These are phyloP conservation scores for Penicillium decumbens DNA, from an alignment of 2,329 filamentous ascomycete species.

Conservation along the genomic window DNA sequence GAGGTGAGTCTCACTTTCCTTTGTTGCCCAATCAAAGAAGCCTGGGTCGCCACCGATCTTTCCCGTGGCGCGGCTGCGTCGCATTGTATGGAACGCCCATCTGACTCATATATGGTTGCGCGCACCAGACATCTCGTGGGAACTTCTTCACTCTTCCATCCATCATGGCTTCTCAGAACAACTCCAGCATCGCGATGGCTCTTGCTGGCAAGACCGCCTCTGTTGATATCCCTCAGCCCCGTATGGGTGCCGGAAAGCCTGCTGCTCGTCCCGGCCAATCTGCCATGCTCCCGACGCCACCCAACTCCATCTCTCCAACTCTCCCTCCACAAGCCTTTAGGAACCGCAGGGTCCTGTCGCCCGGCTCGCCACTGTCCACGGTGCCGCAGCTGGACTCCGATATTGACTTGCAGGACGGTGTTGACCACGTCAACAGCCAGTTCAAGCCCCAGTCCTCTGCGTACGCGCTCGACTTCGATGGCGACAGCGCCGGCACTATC, in stretches of 20 bases:
- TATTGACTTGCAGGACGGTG: constrained; percentile 72
- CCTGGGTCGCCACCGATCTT: constrained; percentile 13
- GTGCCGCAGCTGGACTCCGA: constrained; percentile 69
- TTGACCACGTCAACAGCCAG: constrained; percentile 49
- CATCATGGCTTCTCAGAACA: constrained; percentile 44
- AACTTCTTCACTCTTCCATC: constrained; percentile 23
- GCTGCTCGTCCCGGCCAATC: constrained; percentile 33
- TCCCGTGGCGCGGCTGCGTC: constrained; percentile 12
- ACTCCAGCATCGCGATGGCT: constrained; percentile 48
- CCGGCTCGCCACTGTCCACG: constrained; percentile 42
- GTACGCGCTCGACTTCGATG: constrained; percentile 40
- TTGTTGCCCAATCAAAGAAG: neutral
- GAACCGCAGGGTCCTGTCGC: constrained; percentile 49
- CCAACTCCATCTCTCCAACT: constrained; percentile 88
- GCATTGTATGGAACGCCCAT: constrained; percentile 14
- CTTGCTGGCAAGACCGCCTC: constrained; percentile 49
- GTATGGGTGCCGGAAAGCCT: constrained; percentile 29
- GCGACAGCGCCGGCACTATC: constrained; percentile 74
- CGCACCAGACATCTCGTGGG: constrained; percentile 7
- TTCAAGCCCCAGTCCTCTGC: constrained; percentile 43
- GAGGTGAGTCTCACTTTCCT: constrained; percentile 17
- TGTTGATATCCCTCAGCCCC: constrained; percentile 47
- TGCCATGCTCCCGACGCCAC: constrained; percentile 71
- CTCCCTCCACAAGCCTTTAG: constrained; percentile 77
- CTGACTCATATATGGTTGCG: constrained; percentile 24